These are phyloP conservation scores for Syzygium malaccense DNA, from an alignment of 441 rosid species.

Conservation along the genomic window DNA sequence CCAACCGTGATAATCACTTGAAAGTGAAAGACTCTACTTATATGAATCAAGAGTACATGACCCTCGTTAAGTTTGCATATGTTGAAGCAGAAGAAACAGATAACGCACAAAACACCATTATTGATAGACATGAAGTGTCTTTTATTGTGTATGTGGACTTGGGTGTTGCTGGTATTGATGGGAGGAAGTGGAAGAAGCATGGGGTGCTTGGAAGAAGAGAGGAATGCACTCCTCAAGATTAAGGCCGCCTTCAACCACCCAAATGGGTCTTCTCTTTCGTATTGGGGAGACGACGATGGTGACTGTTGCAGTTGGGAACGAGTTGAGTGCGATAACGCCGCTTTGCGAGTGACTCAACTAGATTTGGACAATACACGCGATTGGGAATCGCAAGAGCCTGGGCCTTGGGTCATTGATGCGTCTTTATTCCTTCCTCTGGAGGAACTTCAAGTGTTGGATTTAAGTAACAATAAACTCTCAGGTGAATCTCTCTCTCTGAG, in stretches of 20 bases:
- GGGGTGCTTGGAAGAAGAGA: not conserved
- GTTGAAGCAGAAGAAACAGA: not conserved
- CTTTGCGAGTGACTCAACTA: not conserved
- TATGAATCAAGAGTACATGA: not conserved
- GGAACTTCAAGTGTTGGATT: not conserved
- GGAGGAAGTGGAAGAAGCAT: not conserved
- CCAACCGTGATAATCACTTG: not conserved
- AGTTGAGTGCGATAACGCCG: not conserved
- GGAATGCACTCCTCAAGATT: not conserved
- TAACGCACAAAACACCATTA: not conserved
- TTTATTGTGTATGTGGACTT: not conserved
- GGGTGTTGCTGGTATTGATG: not conserved
- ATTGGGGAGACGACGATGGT: accelerated
- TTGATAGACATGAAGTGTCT: not conserved
- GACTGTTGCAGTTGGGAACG: not conserved
- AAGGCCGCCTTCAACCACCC: not conserved
- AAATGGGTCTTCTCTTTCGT: not conserved
- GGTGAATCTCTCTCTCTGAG: not conserved
- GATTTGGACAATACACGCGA: not conserved
- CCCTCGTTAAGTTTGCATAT: not conserved
- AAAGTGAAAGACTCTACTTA: not conserved
- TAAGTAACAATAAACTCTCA: accelerated
- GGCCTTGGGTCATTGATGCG: not conserved
- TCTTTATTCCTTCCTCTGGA: not conserved
- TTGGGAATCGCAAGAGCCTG: accelerated